phyloP scores from a whole-genome alignment of 148 eudicot genomes.

The Rhododendron molle region DNA sequence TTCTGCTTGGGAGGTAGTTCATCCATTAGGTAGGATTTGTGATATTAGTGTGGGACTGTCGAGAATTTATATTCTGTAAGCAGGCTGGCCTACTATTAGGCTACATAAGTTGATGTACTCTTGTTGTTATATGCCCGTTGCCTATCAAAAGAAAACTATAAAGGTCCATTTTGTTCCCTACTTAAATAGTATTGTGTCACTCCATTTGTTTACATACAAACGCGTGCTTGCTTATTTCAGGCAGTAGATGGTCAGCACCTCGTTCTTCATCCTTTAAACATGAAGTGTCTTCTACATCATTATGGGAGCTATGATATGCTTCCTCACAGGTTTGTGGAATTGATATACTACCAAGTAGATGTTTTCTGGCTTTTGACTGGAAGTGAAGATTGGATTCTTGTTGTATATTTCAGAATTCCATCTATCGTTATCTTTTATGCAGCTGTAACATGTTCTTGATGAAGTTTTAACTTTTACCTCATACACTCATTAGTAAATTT shows the following conservation, averaged over 20 bases:
- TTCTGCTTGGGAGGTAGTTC: neutral
- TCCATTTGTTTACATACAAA: neutral
- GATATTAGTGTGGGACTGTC: neutral
- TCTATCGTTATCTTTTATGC: neutral
- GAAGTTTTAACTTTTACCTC: neutral
- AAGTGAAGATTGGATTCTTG: neutral
- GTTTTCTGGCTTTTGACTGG: neutral
- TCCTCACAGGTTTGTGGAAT: slow-evolving; percentile 63
- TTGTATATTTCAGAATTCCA: neutral
- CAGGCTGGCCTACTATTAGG: neutral
- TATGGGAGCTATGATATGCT: slow-evolving; percentile 81
- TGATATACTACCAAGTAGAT: neutral
- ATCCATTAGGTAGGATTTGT: neutral
- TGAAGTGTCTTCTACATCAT: slow-evolving; percentile 94
- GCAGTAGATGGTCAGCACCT: slow-evolving; percentile 93
- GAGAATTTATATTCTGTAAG: neutral
- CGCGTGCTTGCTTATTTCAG: slow-evolving; percentile 38
- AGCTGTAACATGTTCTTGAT: neutral
- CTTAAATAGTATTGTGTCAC: neutral
- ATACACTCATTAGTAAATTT: neutral
- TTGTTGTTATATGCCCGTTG: neutral
- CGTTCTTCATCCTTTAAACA: slow-evolving; percentile 80
- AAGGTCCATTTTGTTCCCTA: neutral
- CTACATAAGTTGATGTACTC: neutral
- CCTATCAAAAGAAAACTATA: neutral